A percentile compares a stretch with the other conserved stretches of the same genome.
Conservation (phyloP, 176 grass and related monocot species). For the Alloteropsis semialata region DNA sequence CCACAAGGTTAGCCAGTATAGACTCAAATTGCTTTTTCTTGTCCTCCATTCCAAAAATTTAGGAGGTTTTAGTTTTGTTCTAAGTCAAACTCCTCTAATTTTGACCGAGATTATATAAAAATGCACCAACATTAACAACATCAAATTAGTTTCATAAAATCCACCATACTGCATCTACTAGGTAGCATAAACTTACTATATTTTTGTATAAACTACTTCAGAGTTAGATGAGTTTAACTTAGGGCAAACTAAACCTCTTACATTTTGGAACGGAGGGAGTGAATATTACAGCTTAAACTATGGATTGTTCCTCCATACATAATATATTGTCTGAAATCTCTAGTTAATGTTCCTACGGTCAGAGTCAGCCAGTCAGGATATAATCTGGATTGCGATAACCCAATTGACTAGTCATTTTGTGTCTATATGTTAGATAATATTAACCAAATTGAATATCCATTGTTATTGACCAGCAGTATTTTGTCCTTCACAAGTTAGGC, state of each 20-base stretch:
- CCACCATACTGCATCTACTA: not conserved
- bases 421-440: not conserved
- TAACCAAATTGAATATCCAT: not conserved
- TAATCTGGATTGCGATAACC: not conserved
- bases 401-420: not conserved
- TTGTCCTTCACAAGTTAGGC: not conserved
- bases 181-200: not conserved
- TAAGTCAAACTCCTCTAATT: not conserved
- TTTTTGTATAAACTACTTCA: not conserved
- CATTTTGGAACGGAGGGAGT: not conserved
- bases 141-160: not conserved
- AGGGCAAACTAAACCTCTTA: not conserved
- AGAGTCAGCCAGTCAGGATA: constrained; percentile 6
- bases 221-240: not conserved
- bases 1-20: constrained; percentile 69
- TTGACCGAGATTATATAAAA: not conserved
- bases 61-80: no score
- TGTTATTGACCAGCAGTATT: constrained; percentile 10
- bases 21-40: not conserved
- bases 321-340: constrained; percentile 3
- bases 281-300: not conserved
- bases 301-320: not conserved
- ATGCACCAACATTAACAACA: not conserved
- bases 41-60: not conserved
- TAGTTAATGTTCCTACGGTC: not conserved